Evolutionary conservation across 805 yeast genomes (phyloP).

Genomic region (Lipomyces chichibuensis): DNA sequence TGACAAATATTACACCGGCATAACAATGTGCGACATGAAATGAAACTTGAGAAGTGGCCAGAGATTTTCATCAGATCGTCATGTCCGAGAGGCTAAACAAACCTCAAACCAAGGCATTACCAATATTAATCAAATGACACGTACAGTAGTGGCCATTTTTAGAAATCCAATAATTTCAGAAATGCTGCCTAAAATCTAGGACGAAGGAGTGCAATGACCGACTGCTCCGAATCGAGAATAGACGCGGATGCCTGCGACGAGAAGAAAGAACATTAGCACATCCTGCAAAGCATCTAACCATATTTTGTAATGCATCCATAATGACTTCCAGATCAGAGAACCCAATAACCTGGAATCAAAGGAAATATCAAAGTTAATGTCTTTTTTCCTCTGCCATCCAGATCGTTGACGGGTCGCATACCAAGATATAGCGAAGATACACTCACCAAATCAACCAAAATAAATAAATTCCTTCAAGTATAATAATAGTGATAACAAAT

Average conservation of each 20-base stretch:
- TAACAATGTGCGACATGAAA: background rate
- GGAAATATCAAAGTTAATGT: background rate
- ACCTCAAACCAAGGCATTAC: background rate
- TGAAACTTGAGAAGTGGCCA: background rate
- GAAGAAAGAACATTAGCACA: background rate
- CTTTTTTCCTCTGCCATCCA: background rate
- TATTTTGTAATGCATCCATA: background rate
- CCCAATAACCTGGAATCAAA: background rate
- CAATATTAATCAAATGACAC: background rate
- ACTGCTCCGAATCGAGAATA: background rate
- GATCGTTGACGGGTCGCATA: background rate
- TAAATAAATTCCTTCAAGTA: background rate
- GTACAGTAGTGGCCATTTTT: constrained; percentile 25
- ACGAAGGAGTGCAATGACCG: background rate
- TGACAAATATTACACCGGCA: background rate
- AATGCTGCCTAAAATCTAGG: background rate
- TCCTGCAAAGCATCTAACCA: background rate
- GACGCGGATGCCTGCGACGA: background rate
- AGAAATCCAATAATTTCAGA: background rate
- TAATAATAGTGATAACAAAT: background rate
- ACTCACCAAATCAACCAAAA: background rate
- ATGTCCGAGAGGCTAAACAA: background rate
- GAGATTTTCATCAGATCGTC: background rate
- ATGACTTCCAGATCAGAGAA: background rate
- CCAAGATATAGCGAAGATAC: background rate